Evolutionary conservation across 768 basidiomycete genomes (phyloP).

Genomic region (Epithele typhae): DNA sequence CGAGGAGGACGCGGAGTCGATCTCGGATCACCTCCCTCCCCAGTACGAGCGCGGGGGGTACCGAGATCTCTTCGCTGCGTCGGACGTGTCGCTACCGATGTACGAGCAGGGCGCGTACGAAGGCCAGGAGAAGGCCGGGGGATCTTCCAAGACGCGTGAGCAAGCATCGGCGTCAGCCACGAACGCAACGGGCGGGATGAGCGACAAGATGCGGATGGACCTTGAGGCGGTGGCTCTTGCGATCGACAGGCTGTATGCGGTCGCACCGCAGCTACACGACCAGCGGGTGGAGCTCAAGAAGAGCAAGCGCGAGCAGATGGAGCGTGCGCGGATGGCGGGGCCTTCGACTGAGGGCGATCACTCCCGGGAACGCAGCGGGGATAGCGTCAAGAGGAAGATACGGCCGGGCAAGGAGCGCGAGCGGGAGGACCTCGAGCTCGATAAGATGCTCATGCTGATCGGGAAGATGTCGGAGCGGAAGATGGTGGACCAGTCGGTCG

Average conservation of each 20-base stretch:
- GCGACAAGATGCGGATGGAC: constrained; percentile 84
- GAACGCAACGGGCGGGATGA: constrained; percentile 19
- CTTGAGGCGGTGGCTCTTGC: constrained; percentile 82
- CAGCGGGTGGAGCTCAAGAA: constrained; percentile 89
- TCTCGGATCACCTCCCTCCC: constrained; percentile 21
- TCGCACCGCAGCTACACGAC: constrained; percentile 84
- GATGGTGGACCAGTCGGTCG: constrained; percentile 64
- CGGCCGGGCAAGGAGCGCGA: constrained; percentile 46
- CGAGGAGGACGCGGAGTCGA: not conserved
- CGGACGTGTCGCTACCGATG: constrained; percentile 21
- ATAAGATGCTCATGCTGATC: constrained; percentile 66
- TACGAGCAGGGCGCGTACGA: constrained; percentile 22
- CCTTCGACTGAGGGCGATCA: constrained; percentile 4
- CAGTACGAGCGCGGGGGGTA: constrained; percentile 27
- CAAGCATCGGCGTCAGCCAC: not conserved
- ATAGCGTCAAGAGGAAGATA: constrained; percentile 21
- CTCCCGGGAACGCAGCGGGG: constrained; percentile 36
- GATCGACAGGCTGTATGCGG: constrained; percentile 83
- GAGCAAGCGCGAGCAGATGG: constrained; percentile 67
- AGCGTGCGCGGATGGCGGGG: constrained; percentile 55
- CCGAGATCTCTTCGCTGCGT: constrained; percentile 2
- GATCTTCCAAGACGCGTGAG: not conserved
- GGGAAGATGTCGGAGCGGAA: constrained; percentile 67
- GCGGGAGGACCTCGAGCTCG: constrained; percentile 49
- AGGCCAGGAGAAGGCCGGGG: constrained; percentile 8